Evolutionary conservation across 2,329 filamentous ascomycete genomes (phyloP), one percentile per base, ranked within the genome.

Genomic region (Cercospora janseana): DNA sequence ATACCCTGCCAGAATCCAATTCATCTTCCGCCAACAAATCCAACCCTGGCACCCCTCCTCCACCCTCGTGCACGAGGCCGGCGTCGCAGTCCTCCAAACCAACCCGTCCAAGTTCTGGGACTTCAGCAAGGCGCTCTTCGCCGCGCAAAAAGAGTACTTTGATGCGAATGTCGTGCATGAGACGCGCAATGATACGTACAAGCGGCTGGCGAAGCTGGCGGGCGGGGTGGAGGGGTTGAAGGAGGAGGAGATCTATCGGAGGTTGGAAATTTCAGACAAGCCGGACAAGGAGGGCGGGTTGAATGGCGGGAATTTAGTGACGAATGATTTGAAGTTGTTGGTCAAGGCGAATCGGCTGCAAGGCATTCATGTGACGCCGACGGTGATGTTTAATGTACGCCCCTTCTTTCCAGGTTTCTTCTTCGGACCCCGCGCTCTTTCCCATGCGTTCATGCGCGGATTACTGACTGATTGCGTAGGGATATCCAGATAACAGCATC

Each of bases 341-440:
- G 20, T 52, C 13, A 60, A 77, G 73, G 71, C 71, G 41, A 78
- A 88, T 62, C 76, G 92, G 34, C 71, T 93, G 59, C 79, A 87
- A 6, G 87, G 91, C 9, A 82, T 95, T 34, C 92, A 97, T 73
- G 88, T 96, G 31, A 92, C 88, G 32, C 92, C 92, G 1, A 96
- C 91, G 0, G 89, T 92, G 15, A 77, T 95, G 42, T 91, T 94
- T 68, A 83, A 97, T 70, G 90, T 70, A 55, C 31, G 41, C 44
- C 13, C 9, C 24, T 21, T 4, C 34, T 6, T 3, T n/a, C 31
- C 12, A 9, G 4, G 16, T 20, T 1, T 41, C n/a, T n/a, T n/a
- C n/a, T n/a, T n/a, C n/a, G n/a, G n/a, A n/a, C n/a, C n/a, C n/a
- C n/a, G n/a, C n/a, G n/a, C n/a, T n/a, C n/a, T n/a, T n/a, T n/a